Evolutionary conservation across 2,329 filamentous ascomycete genomes (phyloP), one percentile per base, ranked within the genome.

Genomic region (Grosmannia huntii): DNA sequence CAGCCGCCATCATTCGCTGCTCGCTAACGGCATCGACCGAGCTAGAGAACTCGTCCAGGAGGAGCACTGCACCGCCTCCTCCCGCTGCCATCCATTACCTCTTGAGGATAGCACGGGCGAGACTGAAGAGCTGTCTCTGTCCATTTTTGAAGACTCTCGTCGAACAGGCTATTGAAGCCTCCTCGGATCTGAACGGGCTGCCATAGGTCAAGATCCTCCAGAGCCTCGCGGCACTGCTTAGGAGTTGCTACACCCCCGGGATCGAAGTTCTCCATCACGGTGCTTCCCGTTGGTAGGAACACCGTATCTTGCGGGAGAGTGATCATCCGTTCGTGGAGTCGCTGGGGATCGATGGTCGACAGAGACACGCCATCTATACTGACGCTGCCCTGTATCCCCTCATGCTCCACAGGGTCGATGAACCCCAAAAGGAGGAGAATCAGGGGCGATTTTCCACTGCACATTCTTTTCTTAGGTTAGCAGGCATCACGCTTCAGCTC

Each of bases 61-160:
- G 53, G 14, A 76, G 54, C 0, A 75, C 2, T 55, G 57, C 3
- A 66, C 58, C 31, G 16, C 66, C 51, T 19, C 66, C 61, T 5
- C 76, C 69, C 9, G 31, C 31, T 33, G 9, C 31, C 31, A 33
- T 33, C 31, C 9, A 33, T 33, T 9, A 10, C 31, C 31, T 33
- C 31, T 33, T 33, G 31, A 86, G 67, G 21, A 86, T 72, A 0
- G 81, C 83, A 0, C 83, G 69, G 0, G 79, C 83, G 1, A 87
- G 73, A 61, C 77, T 82, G 63, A 87, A 84, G 0, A 87, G 72
- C 64, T 87, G 84, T 51, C 76, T 76, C 66, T 87, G 83, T 0
- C 84, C 84, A 38, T 78, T 75, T 5, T 9, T 33, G 31, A 75
- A 78, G 70, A 55, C 73, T 70, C 7, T 78, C 72, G 2, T 74